Evolutionary conservation across 495 filamentous ascomycete genomes (phyloP).

Genomic region (Penicillium riverlandense): DNA sequence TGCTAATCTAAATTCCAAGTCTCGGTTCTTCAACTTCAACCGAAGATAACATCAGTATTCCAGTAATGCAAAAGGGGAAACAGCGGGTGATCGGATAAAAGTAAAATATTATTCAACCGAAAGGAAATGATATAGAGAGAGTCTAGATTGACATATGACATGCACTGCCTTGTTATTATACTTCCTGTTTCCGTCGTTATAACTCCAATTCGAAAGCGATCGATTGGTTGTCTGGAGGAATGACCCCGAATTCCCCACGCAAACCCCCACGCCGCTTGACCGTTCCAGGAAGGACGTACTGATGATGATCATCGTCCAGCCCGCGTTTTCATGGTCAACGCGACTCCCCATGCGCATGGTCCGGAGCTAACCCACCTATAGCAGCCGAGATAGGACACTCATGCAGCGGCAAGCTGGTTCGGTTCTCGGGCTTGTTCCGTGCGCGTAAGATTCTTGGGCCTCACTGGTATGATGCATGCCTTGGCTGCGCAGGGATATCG

Average conservation of each 20-base stretch:
- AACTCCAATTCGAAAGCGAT: too few species aligned
- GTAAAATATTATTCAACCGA: background rate
- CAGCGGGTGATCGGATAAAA: too few species aligned
- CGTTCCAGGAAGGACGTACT: background rate
- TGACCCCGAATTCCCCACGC: conserved; percentile 8
- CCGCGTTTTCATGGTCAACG: background rate
- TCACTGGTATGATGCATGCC: background rate
- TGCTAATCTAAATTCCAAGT: conserved; percentile 31
- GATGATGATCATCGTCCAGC: background rate
- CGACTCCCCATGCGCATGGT: too few species aligned
- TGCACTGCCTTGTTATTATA: too few species aligned
- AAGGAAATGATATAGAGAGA: background rate
- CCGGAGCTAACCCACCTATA: too few species aligned
- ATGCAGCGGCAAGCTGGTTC: conserved; percentile 3
- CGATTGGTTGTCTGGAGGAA: background rate
- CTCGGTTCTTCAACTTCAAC: conserved; percentile 61
- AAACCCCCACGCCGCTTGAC: conserved; percentile 12
- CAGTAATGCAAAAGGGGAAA: too few species aligned
- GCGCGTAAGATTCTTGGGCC: too few species aligned
- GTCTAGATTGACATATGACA: background rate
- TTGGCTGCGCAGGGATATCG: background rate
- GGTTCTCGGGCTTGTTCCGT: conserved; percentile 14
- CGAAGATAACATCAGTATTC: conserved; percentile 33
- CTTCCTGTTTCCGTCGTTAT: too few species aligned
- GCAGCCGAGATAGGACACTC: too few species aligned